A percentile compares a stretch with the other conserved stretches of the same genome.
phyloP scores from a whole-genome alignment of 2,329 filamentous ascomycete genomes.

The Monilinia aucupariae region DNA sequence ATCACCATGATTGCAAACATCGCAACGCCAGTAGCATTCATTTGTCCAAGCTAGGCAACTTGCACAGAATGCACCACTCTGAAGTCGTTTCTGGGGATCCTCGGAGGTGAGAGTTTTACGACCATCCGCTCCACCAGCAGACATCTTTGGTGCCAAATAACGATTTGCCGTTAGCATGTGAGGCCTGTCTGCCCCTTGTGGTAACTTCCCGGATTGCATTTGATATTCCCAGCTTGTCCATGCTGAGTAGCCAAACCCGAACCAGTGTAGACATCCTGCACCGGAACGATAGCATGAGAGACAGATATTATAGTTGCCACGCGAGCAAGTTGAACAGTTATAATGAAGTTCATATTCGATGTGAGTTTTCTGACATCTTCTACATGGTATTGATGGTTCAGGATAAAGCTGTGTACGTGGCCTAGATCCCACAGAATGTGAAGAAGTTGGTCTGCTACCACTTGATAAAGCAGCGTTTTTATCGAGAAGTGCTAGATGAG shows the following conservation, averaged over 20 bases:
- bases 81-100: constrained; percentile 61
- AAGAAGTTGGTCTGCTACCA: constrained; percentile 32
- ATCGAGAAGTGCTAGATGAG: constrained; percentile 28
- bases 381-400: constrained; percentile 71
- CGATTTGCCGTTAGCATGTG: constrained; percentile 56
- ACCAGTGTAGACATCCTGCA: constrained; percentile 80
- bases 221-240: constrained; percentile 59
- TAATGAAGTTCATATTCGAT: constrained; percentile 87
- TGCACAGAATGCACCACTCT: constrained; percentile 80
- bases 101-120: constrained; percentile 57
- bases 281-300: constrained; percentile 71
- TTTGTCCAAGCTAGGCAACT: constrained; percentile 69
- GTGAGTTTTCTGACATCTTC: constrained; percentile 61
- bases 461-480: constrained; percentile 31
- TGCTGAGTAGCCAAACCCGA: constrained; percentile 74
- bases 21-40: constrained; percentile 85
- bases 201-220: constrained; percentile 33
- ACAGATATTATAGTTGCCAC: constrained; percentile 74
- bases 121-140: constrained; percentile 49
- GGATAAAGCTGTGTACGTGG: constrained; percentile 45
- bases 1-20: constrained; percentile 80
- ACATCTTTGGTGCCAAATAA: constrained; percentile 47
- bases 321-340: constrained; percentile 66
- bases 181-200: constrained; percentile 41
- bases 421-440: constrained; percentile 31